A percentile compares a stretch with the other conserved stretches of the same genome.
phyloP scores from a whole-genome alignment of 2,329 filamentous ascomycete genomes.

The Phialophora tarda region DNA sequence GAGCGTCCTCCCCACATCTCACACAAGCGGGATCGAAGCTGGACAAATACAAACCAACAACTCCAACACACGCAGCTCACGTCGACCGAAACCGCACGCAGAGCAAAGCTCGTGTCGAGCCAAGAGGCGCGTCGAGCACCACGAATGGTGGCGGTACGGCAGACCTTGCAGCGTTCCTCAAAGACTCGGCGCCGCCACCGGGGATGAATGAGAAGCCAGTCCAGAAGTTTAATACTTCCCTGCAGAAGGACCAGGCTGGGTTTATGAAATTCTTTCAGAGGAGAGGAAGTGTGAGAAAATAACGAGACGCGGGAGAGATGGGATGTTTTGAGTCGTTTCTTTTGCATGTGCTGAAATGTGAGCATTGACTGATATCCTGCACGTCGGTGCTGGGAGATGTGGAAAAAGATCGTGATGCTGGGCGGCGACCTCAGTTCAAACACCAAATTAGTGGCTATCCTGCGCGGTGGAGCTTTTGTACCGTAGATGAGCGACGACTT shows the following conservation, averaged over 20 bases:
- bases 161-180: slow-evolving; percentile 75
- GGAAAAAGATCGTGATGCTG: not conserved
- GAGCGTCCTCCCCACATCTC: slow-evolving; percentile 38
- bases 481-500: not conserved
- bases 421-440: not conserved
- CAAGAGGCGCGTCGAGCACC: slow-evolving; percentile 24
- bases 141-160: slow-evolving; percentile 56
- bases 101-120: slow-evolving; percentile 33
- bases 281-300: slow-evolving; percentile 33
- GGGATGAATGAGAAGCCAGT: slow-evolving; percentile 23
- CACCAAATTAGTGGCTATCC: slow-evolving; percentile 1
- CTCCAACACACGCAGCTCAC: slow-evolving; percentile 48
- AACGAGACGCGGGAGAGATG: slow-evolving; percentile 5
- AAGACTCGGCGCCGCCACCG: slow-evolving; percentile 67
- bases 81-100: slow-evolving; percentile 45
- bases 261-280: slow-evolving; percentile 47
- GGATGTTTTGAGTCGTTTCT: slow-evolving; percentile 4
- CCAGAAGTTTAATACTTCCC: slow-evolving; percentile 27
- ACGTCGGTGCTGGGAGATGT: slow-evolving; percentile 2
- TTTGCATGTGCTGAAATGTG: slow-evolving; percentile 12
- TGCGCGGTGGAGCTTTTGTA: not conserved
- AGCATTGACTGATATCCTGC: slow-evolving; percentile 2
- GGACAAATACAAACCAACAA: slow-evolving; percentile 41
- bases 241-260: slow-evolving; percentile 42
- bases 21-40: slow-evolving; percentile 43